Evolutionary conservation across 306 rosid genomes (phyloP).

Genomic region (Rubus parviflorus): DNA sequence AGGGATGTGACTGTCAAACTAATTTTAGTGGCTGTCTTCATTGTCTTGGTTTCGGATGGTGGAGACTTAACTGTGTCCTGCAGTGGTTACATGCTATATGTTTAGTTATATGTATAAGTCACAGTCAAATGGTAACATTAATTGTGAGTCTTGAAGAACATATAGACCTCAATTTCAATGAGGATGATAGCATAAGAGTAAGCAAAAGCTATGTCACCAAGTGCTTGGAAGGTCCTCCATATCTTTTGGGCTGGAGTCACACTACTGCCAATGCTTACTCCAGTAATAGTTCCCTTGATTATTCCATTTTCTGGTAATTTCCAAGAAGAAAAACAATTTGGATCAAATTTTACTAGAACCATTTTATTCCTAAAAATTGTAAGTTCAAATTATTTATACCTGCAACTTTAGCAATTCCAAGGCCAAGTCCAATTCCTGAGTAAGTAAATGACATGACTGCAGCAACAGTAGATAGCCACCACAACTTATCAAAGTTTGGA

Average conservation of each 20-base stretch:
- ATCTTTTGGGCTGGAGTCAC: conserved; percentile 31
- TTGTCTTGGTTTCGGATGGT: conserved; percentile 59
- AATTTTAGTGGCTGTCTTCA: conserved; percentile 51
- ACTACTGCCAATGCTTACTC: conserved; percentile 18
- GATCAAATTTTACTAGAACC: background rate
- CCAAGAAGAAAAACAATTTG: background rate
- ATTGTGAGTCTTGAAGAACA: background rate
- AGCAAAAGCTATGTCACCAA: conserved; percentile 47
- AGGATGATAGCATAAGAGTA: conserved; percentile 40
- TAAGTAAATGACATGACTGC: conserved; percentile 35
- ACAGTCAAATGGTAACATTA: background rate
- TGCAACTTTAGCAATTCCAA: conserved; percentile 22
- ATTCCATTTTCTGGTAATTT: conserved; percentile 22
- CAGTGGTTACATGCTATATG: background rate
- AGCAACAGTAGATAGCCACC: conserved; percentile 30
- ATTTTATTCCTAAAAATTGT: background rate
- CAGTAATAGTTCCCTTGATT: conserved; percentile 36
- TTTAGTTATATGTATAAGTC: background rate
- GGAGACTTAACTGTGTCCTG: conserved; percentile 72
- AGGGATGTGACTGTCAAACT: conserved; percentile 52
- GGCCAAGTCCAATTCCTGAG: conserved; percentile 33
- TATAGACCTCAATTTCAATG: conserved; percentile 55
- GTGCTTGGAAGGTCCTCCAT: conserved; percentile 46
- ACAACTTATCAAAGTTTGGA: conserved; percentile 20
- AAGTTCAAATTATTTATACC: conserved; percentile 12